A percentile compares a stretch with the other conserved stretches of the same genome.
Evolutionary conservation across 208 protist genomes (phyloP).

Genomic region (Trypanosoma avium): DNA sequence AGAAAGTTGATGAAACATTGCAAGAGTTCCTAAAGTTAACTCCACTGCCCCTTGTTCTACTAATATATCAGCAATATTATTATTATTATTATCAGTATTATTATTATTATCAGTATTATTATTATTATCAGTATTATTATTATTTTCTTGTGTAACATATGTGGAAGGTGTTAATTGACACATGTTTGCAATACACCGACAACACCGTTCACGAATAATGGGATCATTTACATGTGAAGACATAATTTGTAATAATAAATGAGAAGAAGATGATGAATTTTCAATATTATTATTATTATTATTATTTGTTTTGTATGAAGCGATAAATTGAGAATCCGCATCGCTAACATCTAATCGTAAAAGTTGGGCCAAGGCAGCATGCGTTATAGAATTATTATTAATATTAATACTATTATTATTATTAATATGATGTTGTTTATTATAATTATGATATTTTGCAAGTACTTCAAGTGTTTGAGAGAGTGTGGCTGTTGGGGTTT

Average conservation of each 20-base stretch:
- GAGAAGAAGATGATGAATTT: slow-evolving; percentile 5
- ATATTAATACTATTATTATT: too few species aligned
- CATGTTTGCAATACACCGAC: slow-evolving; percentile 83
- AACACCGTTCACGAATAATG: slow-evolving; percentile 65
- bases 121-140: not conserved
- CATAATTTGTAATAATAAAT: slow-evolving; percentile 64
- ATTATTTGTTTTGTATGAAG: slow-evolving; percentile 9
- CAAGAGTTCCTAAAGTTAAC: slow-evolving; percentile 58
- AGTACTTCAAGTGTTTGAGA: slow-evolving; percentile 25
- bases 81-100: not conserved
- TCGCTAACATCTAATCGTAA: slow-evolving; percentile 61
- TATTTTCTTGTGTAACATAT: not conserved
- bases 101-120: not conserved
- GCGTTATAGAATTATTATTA: not conserved
- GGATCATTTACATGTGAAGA: slow-evolving; percentile 44
- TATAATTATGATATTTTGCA: slow-evolving; percentile 8
- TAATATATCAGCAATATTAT: slow-evolving; percentile 42
- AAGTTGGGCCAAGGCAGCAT: slow-evolving; percentile 38
- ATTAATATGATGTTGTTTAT: too few species aligned
- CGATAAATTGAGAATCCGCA: slow-evolving; percentile 53
- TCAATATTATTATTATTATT: not conserved
- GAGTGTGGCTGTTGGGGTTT: slow-evolving; percentile 13
- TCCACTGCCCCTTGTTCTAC: slow-evolving; percentile 67
- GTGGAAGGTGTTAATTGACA: slow-evolving; percentile 43
- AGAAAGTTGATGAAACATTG: slow-evolving; percentile 40